A percentile compares a stretch with the other conserved stretches of the same genome.
Conservation (phyloP, 164 flowering plant species). For the Paratinospora sagittata region DNA sequence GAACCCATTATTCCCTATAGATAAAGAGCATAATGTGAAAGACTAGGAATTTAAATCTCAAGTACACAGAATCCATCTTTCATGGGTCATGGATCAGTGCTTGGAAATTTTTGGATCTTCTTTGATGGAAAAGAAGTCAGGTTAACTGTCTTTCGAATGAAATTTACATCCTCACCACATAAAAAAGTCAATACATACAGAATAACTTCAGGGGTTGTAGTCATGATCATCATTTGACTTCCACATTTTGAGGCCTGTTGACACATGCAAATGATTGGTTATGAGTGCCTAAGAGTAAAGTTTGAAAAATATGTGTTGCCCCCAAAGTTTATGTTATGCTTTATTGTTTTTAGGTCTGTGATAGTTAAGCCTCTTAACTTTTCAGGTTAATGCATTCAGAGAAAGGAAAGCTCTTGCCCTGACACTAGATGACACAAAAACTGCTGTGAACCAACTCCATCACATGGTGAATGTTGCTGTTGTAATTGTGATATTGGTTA, state of each 20-base stretch:
- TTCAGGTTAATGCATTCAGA: constrained; percentile 51
- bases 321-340: no score
- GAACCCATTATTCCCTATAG: neutral
- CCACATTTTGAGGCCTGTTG: neutral
- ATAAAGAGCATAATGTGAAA: neutral
- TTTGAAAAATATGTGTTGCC: neutral
- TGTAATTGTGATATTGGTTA: constrained; percentile 30
- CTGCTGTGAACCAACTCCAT: constrained; percentile 64
- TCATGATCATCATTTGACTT: neutral
- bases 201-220: neutral
- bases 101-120: no score
- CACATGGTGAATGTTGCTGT: constrained; percentile 39
- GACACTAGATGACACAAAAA: constrained; percentile 63
- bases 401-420: constrained; percentile 61
- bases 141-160: no score
- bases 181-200: no score
- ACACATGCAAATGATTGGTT: neutral
- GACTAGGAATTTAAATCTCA: no score
- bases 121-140: no score
- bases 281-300: neutral
- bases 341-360: neutral
- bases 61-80: no score
- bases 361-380: neutral
- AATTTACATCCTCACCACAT: no score
- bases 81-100: no score